These are phyloP conservation scores for Larix kaempferi DNA, from an alignment of 75 land plant species.

Conservation along the genomic window DNA sequence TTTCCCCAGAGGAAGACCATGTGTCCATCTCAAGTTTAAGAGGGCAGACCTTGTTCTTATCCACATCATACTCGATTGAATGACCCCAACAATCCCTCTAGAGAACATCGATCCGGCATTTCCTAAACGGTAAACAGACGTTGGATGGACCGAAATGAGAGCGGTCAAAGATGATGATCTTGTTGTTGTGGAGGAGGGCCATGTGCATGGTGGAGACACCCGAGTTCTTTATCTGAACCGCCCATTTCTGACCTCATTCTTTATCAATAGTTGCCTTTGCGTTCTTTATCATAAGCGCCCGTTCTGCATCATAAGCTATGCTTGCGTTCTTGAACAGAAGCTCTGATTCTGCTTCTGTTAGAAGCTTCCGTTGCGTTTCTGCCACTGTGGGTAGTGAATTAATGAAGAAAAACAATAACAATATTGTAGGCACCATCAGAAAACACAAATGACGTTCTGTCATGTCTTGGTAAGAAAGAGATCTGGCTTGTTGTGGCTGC, in stretches of 20 bases:
- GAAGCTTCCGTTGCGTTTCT: too few species aligned
- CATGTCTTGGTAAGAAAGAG: too few species aligned
- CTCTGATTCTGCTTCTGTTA: too few species aligned
- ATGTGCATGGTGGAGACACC: conserved; percentile 87
- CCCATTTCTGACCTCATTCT: conserved; percentile 21
- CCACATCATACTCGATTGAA: conserved; percentile 45
- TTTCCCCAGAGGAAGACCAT: conserved; percentile 71
- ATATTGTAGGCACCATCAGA: too few species aligned
- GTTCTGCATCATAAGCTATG: too few species aligned
- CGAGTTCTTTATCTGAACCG: conserved; percentile 29
- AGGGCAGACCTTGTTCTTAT: conserved; percentile 36
- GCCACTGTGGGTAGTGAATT: too few species aligned
- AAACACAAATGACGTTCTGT: too few species aligned
- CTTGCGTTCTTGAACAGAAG: too few species aligned
- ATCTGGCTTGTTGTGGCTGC: too few species aligned
- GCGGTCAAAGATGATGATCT: conserved; percentile 59
- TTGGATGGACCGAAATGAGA: conserved; percentile 56
- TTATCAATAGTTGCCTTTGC: neutral
- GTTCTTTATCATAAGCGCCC: too few species aligned
- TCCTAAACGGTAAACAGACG: conserved; percentile 33
- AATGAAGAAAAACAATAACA: too few species aligned
- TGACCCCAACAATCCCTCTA: conserved; percentile 73
- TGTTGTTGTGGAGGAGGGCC: conserved; percentile 52
- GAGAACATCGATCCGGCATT: too few species aligned
- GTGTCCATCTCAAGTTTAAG: conserved; percentile 57